Percentiles rank a stretch among this genome's conserved stretches.
These are phyloP conservation scores for Neurospora sublineolata DNA, from an alignment of 495 filamentous ascomycete genomes.

Conservation along the genomic window DNA sequence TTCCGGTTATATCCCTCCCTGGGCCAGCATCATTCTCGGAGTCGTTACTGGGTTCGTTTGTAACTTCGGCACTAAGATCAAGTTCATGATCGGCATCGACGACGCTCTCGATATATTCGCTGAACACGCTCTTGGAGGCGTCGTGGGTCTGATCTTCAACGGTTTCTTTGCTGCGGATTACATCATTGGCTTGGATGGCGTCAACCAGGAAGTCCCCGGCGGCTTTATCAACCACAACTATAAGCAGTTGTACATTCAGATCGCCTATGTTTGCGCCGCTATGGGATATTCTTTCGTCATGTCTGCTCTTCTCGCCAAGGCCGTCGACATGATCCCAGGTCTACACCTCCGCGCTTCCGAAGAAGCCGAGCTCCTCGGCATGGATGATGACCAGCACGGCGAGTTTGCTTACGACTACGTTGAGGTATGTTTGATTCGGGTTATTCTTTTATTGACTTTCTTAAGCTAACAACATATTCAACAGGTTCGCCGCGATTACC, in stretches of 20 bases:
- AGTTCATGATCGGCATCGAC: constrained; percentile 90
- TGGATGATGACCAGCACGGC: constrained; percentile 98
- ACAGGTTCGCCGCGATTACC: constrained; percentile 80
- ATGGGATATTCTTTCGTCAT: constrained; percentile 74
- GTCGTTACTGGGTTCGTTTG: constrained; percentile 73
- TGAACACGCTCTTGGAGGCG: constrained; percentile 91
- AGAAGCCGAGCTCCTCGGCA: constrained; percentile 93
- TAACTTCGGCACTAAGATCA: constrained; percentile 95
- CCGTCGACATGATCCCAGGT: constrained; percentile 79
- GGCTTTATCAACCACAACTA: constrained; percentile 87
- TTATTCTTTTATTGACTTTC: neutral
- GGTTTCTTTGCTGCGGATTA: constrained; percentile 77
- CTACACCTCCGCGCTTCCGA: constrained; percentile 84
- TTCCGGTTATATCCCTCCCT: constrained; percentile 78
- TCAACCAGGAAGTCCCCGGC: constrained; percentile 66
- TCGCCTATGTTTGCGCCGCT: constrained; percentile 75
- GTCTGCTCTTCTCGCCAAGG: constrained; percentile 69
- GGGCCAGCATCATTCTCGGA: constrained; percentile 78
- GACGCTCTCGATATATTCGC: constrained; percentile 97
- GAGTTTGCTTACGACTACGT: constrained; percentile 99
- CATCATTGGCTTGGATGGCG: constrained; percentile 88
- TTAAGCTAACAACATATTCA: neutral
- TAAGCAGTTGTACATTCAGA: constrained; percentile 79
- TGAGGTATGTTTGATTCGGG: constrained; percentile 36
- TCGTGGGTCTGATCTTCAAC: constrained; percentile 87